These are phyloP conservation scores for Zygosaccharomyces bisporus DNA, from an alignment of 805 yeast genomes.

Conservation along the genomic window DNA sequence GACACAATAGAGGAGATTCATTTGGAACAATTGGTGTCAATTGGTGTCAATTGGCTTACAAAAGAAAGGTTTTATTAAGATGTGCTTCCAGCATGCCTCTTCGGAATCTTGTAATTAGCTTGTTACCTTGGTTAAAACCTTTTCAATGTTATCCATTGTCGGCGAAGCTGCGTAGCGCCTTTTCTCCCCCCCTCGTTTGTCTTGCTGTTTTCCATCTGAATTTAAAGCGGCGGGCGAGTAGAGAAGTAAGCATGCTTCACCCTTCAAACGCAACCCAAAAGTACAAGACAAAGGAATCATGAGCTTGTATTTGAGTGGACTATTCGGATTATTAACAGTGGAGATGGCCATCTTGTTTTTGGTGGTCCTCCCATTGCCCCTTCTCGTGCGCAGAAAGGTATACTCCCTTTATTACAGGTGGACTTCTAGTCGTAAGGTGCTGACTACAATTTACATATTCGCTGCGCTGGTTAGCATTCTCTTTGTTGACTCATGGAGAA, in stretches of 20 bases:
- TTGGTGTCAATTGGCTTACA: too few species aligned
- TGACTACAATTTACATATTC: constrained; percentile 44
- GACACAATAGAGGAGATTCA: too few species aligned
- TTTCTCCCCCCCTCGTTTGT: neutral
- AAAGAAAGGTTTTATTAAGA: too few species aligned
- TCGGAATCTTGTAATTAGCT: neutral
- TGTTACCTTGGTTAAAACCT: too few species aligned
- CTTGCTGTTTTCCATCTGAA: constrained; percentile 5
- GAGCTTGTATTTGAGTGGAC: constrained; percentile 35
- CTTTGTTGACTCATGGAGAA: constrained; percentile 52
- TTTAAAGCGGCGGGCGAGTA: constrained; percentile 7
- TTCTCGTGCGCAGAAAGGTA: constrained; percentile 42
- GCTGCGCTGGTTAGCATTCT: constrained; percentile 44
- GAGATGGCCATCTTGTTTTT: constrained; percentile 50
- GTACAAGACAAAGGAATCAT: constrained; percentile 12
- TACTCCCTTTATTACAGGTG: constrained; percentile 38
- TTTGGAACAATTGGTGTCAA: too few species aligned
- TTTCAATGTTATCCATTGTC: neutral
- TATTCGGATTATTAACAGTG: constrained; percentile 46
- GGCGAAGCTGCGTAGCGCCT: neutral
- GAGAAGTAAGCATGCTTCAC: constrained; percentile 1
- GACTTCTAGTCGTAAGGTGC: constrained; percentile 40
- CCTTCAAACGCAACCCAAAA: neutral
- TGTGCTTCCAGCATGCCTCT: neutral
- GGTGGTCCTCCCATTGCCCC: constrained; percentile 55